Evolutionary conservation across 495 filamentous ascomycete species (phyloP).

Genomic region (Peziza echinospora): DNA sequence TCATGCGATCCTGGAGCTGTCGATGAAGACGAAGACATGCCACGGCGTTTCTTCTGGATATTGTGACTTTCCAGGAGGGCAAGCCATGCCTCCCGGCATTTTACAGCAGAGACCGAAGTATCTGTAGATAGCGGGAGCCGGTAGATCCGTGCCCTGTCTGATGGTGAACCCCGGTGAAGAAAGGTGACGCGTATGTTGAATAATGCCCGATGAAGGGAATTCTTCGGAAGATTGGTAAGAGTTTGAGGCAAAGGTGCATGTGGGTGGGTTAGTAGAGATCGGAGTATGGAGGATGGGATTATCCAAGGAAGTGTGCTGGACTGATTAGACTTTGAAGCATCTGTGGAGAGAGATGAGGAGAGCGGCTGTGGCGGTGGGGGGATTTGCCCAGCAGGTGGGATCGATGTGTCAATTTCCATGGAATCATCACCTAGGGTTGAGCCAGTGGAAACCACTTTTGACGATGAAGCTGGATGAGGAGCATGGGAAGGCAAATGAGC

Average conservation of each 20-base stretch:
- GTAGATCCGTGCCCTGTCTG: slow-evolving; percentile 47
- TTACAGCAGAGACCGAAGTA: no score
- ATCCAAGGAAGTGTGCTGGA: slow-evolving; percentile 12
- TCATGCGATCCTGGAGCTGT: no score
- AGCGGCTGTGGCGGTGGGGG: slow-evolving; percentile 11
- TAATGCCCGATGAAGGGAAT: slow-evolving; percentile 21
- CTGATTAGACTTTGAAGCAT: slow-evolving; percentile 11
- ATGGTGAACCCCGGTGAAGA: slow-evolving; percentile 35
- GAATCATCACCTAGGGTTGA: slow-evolving; percentile 4
- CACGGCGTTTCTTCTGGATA: no score
- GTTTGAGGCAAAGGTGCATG: slow-evolving; percentile 5
- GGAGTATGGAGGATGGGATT: slow-evolving; percentile 11
- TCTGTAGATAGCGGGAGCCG: slow-evolving; percentile 42
- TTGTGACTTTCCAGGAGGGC: neutral
- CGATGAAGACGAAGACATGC: no score
- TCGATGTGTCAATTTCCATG: slow-evolving; percentile 5
- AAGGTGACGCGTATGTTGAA: slow-evolving; percentile 39
- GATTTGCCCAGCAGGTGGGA: neutral
- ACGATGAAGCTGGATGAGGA: neutral
- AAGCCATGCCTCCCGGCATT: neutral
- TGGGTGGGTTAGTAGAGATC: slow-evolving; percentile 2
- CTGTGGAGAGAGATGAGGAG: slow-evolving; percentile 19
- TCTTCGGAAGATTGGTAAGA: slow-evolving; percentile 4
- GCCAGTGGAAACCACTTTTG: neutral
- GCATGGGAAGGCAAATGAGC: no score